phyloP scores from a whole-genome alignment of 331 rosid species.

The Acacia pycnantha region DNA sequence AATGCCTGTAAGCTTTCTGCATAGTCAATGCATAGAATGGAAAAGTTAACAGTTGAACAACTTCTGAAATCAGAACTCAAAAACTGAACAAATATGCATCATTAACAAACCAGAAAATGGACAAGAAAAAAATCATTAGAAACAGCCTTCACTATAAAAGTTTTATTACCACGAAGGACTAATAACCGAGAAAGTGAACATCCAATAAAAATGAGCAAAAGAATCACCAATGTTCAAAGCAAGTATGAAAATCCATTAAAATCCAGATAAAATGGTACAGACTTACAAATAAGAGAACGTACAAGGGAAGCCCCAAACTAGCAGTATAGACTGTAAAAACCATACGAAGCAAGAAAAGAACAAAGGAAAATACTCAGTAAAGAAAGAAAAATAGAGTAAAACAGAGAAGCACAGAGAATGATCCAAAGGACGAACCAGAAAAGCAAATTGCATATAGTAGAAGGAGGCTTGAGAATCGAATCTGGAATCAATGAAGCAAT shows the following conservation, averaged over 20 bases:
- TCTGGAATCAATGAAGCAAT: constrained; percentile 12
- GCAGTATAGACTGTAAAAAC: neutral
- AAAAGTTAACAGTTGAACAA: neutral
- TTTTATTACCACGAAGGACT: neutral
- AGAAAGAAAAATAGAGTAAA: neutral
- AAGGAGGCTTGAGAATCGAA: neutral
- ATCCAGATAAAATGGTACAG: neutral
- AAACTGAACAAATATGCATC: neutral
- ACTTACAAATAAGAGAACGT: neutral
- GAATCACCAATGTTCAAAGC: neutral
- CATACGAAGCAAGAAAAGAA: neutral
- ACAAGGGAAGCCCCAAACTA: neutral
- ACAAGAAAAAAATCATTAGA: neutral
- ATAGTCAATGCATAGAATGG: constrained; percentile 32
- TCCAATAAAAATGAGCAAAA: neutral
- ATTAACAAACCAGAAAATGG: neutral
- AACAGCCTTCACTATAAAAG: neutral
- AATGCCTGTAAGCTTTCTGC: constrained; percentile 20
- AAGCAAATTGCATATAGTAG: neutral
- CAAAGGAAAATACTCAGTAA: neutral
- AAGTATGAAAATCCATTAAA: neutral
- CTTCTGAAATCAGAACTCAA: neutral
- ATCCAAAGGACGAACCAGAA: constrained; percentile 2
- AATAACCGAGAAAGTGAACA: neutral
- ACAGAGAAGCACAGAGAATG: neutral